phyloP scores from a whole-genome alignment of 805 yeast genomes.

The Priceomyces medius region DNA sequence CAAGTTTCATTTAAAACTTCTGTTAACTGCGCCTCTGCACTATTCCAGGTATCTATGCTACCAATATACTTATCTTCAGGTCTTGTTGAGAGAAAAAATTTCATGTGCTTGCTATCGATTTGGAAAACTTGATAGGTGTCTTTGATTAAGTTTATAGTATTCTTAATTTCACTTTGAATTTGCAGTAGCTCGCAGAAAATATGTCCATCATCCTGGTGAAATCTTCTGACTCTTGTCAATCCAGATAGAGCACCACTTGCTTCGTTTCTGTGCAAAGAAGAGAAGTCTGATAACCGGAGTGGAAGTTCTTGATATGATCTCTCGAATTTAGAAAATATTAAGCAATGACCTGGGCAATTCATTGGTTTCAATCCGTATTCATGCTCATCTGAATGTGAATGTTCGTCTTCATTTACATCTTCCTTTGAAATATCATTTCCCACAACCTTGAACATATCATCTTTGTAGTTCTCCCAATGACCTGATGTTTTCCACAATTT shows the following conservation, averaged over 20 bases:
- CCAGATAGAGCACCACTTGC: slow-evolving; percentile 93
- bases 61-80: slow-evolving; percentile 81
- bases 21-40: slow-evolving; percentile 70
- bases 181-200: slow-evolving; percentile 85
- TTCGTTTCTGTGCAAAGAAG: slow-evolving; percentile 91
- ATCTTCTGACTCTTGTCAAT: slow-evolving; percentile 85
- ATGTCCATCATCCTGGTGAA: slow-evolving; percentile 98
- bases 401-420: slow-evolving; percentile 15
- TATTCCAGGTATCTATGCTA: slow-evolving; percentile 70
- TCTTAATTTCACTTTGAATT: slow-evolving; percentile 67
- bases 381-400: slow-evolving; percentile 16
- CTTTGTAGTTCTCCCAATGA: slow-evolving; percentile 93
- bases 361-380: slow-evolving; percentile 86
- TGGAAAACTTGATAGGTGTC: slow-evolving; percentile 73
- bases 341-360: slow-evolving; percentile 96
- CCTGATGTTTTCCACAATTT: slow-evolving; percentile 89
- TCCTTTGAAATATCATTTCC: slow-evolving; percentile 47
- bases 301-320: slow-evolving; percentile 88
- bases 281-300: slow-evolving; percentile 80
- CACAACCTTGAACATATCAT: slow-evolving; percentile 89
- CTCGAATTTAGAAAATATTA: slow-evolving; percentile 71
- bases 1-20: slow-evolving; percentile 50
- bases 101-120: slow-evolving; percentile 40
- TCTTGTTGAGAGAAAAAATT: slow-evolving; percentile 75
- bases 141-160: slow-evolving; percentile 70